phyloP scores from a whole-genome alignment of 129 eudicot genomes.

The Solidago caesia region DNA sequence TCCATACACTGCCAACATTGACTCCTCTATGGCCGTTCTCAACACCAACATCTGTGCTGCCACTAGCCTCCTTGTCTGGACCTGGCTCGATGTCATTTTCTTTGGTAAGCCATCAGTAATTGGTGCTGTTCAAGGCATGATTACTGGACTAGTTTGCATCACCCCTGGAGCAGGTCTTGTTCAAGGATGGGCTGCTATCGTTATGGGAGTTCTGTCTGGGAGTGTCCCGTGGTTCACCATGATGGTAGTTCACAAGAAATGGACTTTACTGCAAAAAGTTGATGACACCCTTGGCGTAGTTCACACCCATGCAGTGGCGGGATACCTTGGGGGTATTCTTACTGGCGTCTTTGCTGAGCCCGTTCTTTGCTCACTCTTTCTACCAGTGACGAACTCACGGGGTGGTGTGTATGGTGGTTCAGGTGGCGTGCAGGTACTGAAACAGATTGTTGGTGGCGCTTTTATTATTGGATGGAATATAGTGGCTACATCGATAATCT shows the following conservation, averaged over 20 bases:
- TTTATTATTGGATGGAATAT: slow-evolving; percentile 66
- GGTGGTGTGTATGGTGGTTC: slow-evolving; percentile 61
- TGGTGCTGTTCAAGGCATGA: slow-evolving; percentile 87
- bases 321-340: slow-evolving; percentile 62
- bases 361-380: slow-evolving; percentile 40
- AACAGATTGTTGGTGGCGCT: slow-evolving; percentile 49
- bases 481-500: slow-evolving; percentile 48
- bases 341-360: slow-evolving; percentile 77
- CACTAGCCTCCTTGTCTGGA: slow-evolving; percentile 78
- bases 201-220: slow-evolving; percentile 66
- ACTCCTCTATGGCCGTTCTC: slow-evolving; percentile 70
- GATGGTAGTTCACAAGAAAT: slow-evolving; percentile 67
- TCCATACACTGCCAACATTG: slow-evolving; percentile 70
- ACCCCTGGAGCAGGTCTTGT: slow-evolving; percentile 77
- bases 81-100: slow-evolving; percentile 69
- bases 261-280: slow-evolving; percentile 44
- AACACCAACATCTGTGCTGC: slow-evolving; percentile 81
- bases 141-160: slow-evolving; percentile 77
- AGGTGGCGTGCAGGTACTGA: slow-evolving; percentile 49
- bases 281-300: slow-evolving; percentile 79
- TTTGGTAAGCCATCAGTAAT: slow-evolving; percentile 71
- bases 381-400: slow-evolving; percentile 48
- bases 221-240: slow-evolving; percentile 75
- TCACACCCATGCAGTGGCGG: slow-evolving; percentile 75
- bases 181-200: slow-evolving; percentile 77